Evolutionary conservation across 768 basidiomycete species (phyloP).

Genomic region (Punctularia strigosozonata): DNA sequence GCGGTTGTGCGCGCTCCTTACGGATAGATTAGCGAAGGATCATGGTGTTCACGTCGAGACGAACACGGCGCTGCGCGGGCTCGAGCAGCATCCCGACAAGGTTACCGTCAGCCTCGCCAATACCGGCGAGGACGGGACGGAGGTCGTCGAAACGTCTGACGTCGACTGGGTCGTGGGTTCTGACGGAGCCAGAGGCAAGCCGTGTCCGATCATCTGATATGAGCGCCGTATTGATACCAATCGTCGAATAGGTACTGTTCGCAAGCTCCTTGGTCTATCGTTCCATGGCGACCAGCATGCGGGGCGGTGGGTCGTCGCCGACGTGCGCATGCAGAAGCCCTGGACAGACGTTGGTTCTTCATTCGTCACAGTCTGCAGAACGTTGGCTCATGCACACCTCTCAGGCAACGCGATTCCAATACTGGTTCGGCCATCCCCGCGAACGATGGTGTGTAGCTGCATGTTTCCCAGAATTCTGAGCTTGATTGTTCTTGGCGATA

Average conservation of each 20-base stretch:
- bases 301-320: neutral
- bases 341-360: neutral
- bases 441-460: too few species aligned
- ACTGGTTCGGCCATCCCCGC: too few species aligned
- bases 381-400: too few species aligned
- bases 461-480: too few species aligned
- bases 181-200: neutral
- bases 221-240: neutral
- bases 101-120: neutral
- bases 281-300: constrained; percentile 14
- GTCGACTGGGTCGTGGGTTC: neutral
- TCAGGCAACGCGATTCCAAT: too few species aligned
- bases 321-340: neutral
- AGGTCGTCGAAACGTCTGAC: neutral
- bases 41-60: neutral
- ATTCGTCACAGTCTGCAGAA: too few species aligned
- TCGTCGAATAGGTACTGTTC: neutral
- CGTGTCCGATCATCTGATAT: neutral
- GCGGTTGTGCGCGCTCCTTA: neutral
- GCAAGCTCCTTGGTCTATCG: neutral
- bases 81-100: neutral
- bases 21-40: too few species aligned
- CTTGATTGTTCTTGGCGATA: too few species aligned
- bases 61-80: constrained; percentile 1
- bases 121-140: neutral